Evolutionary conservation across 805 yeast species (phyloP).

Genomic region (Zygotorulaspora florentina): DNA sequence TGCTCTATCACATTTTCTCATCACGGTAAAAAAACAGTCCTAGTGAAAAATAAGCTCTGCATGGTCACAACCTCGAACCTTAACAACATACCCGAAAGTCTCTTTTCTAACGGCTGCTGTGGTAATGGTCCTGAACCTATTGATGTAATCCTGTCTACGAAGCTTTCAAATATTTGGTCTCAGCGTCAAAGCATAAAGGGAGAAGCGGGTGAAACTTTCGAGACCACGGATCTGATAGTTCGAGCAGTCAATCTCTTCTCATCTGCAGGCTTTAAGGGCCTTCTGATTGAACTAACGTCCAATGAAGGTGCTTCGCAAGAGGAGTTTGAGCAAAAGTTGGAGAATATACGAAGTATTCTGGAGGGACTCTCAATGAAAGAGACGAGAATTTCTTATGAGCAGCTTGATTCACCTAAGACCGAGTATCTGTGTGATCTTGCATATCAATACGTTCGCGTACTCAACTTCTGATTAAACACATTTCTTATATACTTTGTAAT

Average conservation of each 20-base stretch:
- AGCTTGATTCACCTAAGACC: slow-evolving; percentile 11
- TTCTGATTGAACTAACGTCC: slow-evolving; percentile 25
- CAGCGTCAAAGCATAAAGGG: slow-evolving; percentile 33
- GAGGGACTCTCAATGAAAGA: slow-evolving; percentile 21
- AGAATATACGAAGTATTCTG: slow-evolving; percentile 16
- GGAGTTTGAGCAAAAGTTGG: slow-evolving; percentile 18
- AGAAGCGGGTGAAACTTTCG: slow-evolving; percentile 32
- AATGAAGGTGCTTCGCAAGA: slow-evolving; percentile 12
- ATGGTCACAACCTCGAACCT: slow-evolving; percentile 22
- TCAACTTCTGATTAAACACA: slow-evolving; percentile 18
- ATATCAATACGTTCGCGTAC: slow-evolving; percentile 29
- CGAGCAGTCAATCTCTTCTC: slow-evolving; percentile 32
- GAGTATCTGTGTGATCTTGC: slow-evolving; percentile 26
- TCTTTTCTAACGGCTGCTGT: slow-evolving; percentile 22
- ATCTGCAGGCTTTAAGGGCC: slow-evolving; percentile 33
- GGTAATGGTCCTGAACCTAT: slow-evolving; percentile 26
- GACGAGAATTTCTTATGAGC: slow-evolving; percentile 20
- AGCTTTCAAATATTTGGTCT: slow-evolving; percentile 33
- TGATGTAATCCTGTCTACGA: slow-evolving; percentile 23
- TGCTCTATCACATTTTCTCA: slow-evolving; percentile 29
- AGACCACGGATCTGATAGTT: slow-evolving; percentile 21
- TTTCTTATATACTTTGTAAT: background rate
- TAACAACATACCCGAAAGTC: slow-evolving; percentile 16
- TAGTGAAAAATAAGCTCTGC: slow-evolving; percentile 26
- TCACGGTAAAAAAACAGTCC: slow-evolving; percentile 21